phyloP scores from a whole-genome alignment of 1,139 yeast species.

The Candida labiduridarum region DNA sequence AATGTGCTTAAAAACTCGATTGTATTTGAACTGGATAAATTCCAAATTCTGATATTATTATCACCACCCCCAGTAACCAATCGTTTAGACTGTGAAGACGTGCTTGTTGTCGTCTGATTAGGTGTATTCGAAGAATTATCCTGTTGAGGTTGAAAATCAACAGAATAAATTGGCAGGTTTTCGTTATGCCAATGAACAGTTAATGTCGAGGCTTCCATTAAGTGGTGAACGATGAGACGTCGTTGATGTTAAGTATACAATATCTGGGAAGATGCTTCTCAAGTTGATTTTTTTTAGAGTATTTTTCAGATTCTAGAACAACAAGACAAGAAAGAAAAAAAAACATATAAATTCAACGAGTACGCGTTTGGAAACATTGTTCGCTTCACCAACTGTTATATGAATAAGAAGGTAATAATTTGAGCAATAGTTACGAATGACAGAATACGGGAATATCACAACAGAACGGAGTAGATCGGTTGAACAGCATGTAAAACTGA shows the following conservation, averaged over 20 bases:
- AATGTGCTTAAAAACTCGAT: conserved; percentile 75
- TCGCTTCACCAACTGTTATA: too few species aligned
- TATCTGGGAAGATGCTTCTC: background rate
- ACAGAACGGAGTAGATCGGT: too few species aligned
- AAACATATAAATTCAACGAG: background rate
- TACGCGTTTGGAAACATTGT: background rate
- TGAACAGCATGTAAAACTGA: too few species aligned
- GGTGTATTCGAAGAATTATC: too few species aligned
- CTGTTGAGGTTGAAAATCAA: conserved; percentile 66
- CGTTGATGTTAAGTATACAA: background rate
- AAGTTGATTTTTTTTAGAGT: background rate
- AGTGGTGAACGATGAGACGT: background rate
- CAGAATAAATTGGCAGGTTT: conserved; percentile 79
- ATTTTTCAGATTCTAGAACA: background rate
- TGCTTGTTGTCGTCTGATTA: conserved; percentile 7
- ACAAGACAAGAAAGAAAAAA: background rate
- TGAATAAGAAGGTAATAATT: too few species aligned
- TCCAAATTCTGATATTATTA: conserved; percentile 78
- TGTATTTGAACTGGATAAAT: conserved; percentile 11
- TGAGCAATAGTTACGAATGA: too few species aligned
- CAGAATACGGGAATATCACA: too few species aligned
- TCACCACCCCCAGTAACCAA: conserved; percentile 96
- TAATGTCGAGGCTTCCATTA: conserved; percentile 61
- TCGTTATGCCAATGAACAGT: conserved; percentile 85
- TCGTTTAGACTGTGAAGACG: conserved; percentile 25